Evolutionary conservation across 2,329 filamentous ascomycete species (phyloP), one percentile per base, ranked within the genome.

Genomic region (Neopestalotiopsis clavispora): DNA sequence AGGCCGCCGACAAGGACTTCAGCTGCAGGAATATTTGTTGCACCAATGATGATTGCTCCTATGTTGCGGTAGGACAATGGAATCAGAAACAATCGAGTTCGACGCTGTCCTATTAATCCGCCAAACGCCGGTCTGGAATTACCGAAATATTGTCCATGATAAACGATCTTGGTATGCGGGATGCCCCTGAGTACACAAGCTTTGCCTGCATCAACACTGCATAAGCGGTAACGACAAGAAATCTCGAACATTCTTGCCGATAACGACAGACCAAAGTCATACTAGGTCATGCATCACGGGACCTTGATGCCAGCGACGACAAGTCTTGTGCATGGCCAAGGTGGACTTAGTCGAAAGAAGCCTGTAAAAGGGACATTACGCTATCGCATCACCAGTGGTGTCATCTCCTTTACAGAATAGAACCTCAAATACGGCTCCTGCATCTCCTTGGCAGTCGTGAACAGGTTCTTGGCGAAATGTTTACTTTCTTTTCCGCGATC

Each of bases 361-460:
- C 57, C 57, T 59, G 57, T 14, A 30, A 59, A 59, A 59, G 28
- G 57, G 23, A 59, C 57, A 59, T 59, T 34, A 14, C 57, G 57
- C 57, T 30, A 59, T 59, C 57, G 20, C 6, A 23, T 23, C 12
- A 59, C 23, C 23, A 10, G 57, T 17, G 28, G 12, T 30, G 30
- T 34, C 45, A 23, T 52, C 14, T 59, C 57, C 17, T 14, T 59
- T 59, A 59, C 57, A 59, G 30, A 7, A 59, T 34, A 10, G n/a
- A 59, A 34, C 57, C 57, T 17, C 23, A 34, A 34, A 30, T 59
- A 7, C 23, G 23, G 23, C 57, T 28, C 7, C 30, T 59, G 57
- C 6, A 34, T 13, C 13, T 59, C 6, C 57, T 59, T 59, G 57
- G 57, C 57, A 12, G 9, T 14, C n/a, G 1, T 23, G 9, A 52